phyloP scores from a whole-genome alignment of 2,329 filamentous ascomycete genomes.

The Cylindrodendrum hubeiense region DNA sequence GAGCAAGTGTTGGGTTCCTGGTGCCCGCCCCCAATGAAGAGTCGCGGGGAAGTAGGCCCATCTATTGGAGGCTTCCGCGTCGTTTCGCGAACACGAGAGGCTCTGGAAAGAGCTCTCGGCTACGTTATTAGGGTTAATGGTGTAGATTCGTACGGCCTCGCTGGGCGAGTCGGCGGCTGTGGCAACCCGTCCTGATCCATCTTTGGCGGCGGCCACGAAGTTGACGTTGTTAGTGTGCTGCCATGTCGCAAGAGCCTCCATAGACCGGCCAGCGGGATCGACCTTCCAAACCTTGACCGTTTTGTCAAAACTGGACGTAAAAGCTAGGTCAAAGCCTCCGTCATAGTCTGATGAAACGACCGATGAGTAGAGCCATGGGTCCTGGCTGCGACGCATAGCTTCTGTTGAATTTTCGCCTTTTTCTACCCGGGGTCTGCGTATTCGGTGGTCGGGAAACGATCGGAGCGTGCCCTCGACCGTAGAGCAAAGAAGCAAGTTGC shows the following conservation, averaged over 20 bases:
- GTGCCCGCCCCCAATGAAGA: slow-evolving; percentile 69
- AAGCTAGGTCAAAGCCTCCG: slow-evolving; percentile 57
- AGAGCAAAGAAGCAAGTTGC: slow-evolving; percentile 71
- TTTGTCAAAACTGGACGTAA: slow-evolving; percentile 72
- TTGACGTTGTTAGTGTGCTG: slow-evolving; percentile 70
- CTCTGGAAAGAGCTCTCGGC: slow-evolving; percentile 51
- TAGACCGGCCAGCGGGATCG: slow-evolving; percentile 51
- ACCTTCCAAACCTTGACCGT: slow-evolving; percentile 72
- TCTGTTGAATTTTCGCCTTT: slow-evolving; percentile 67
- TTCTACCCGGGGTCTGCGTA: slow-evolving; percentile 65
- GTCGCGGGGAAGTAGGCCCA: slow-evolving; percentile 75
- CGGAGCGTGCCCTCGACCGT: slow-evolving; percentile 56
- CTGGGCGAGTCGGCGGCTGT: slow-evolving; percentile 69
- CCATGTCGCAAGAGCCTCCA: slow-evolving; percentile 64
- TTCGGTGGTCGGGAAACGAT: slow-evolving; percentile 68
- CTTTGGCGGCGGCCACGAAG: slow-evolving; percentile 68
- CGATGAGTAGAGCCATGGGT: slow-evolving; percentile 74
- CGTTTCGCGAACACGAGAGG: slow-evolving; percentile 56
- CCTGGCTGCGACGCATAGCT: slow-evolving; percentile 69
- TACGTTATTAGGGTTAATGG: slow-evolving; percentile 53
- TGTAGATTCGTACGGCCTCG: slow-evolving; percentile 70
- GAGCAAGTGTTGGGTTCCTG: slow-evolving; percentile 62
- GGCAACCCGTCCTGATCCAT: slow-evolving; percentile 63
- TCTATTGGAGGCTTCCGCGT: slow-evolving; percentile 54
- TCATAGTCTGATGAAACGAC: slow-evolving; percentile 73